Evolutionary conservation across 1,284 basidiomycete genomes (phyloP).

Genomic region (Pseudozyma tsukubaensis): DNA sequence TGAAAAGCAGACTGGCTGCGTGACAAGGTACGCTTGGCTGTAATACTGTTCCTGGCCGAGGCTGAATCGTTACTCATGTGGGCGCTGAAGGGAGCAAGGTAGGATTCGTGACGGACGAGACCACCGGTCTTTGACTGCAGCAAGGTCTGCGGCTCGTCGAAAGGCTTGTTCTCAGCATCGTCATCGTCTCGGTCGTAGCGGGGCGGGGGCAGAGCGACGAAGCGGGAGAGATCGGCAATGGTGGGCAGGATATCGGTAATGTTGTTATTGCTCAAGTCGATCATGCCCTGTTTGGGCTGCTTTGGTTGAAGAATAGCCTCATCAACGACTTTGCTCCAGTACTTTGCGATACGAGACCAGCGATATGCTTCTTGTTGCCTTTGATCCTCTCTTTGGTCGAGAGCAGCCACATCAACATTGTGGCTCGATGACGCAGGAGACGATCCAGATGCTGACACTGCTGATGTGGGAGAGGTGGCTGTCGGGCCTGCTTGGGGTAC

Average conservation of each 20-base stretch:
- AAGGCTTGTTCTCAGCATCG: neutral
- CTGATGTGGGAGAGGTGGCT: constrained; percentile 1
- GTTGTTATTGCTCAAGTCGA: constrained; percentile 39
- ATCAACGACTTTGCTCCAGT: constrained; percentile 47
- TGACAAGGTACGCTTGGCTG: constrained; percentile 18
- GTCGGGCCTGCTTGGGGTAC: constrained; percentile 5
- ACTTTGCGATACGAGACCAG: constrained; percentile 40
- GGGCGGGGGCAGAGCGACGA: constrained; percentile 43
- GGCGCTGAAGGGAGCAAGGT: constrained; percentile 45
- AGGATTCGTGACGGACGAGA: constrained; percentile 46
- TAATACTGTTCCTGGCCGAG: neutral
- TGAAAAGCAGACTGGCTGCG: constrained; percentile 46
- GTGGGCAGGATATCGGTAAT: constrained; percentile 45
- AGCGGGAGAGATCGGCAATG: constrained; percentile 47
- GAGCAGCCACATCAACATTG: neutral
- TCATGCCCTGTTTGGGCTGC: constrained; percentile 29
- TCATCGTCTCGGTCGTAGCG: constrained; percentile 36
- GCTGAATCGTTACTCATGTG: constrained; percentile 32
- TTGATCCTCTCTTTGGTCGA: constrained; percentile 3
- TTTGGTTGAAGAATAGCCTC: constrained; percentile 35
- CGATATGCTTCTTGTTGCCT: constrained; percentile 22
- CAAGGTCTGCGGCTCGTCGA: constrained; percentile 15
- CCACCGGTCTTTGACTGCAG: constrained; percentile 40
- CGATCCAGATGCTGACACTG: constrained; percentile 15
- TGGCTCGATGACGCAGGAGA: constrained; percentile 33